Base-by-base conservation (phyloP, 164 flowering plant genomes). In the Dillenia turbinata region DNA sequence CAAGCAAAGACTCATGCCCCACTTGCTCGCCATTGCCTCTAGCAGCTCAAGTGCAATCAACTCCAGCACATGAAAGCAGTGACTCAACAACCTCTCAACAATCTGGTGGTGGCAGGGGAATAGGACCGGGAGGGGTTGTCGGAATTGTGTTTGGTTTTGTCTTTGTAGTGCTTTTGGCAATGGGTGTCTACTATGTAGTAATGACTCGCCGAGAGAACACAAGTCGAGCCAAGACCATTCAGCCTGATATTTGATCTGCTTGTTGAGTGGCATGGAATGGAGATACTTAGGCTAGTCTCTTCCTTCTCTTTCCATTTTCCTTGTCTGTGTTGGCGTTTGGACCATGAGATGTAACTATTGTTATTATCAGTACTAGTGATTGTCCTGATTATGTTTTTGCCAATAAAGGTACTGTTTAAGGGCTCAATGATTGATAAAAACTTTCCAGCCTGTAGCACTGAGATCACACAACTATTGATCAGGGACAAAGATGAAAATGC, bases 181-280 rank as follows among this genome's bases (percentile, higher is more conserved):
- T 88, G 77, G 89, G 92, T 15, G 85, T 54, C 48, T 86, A 78
- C 66, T 75, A 81, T 62, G 83, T 79, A 2, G 56, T 62, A 43
- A 57, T 58, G 64, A 72, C 70, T 3, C 82, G 90, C 2, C 67
- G 73, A 55, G 56, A 70, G 55, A 81, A 82, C 53, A 5, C 54
- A 44, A 65, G 14, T 44, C 74, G 69, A 55, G 69, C 79, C 44
- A 77, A 61, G 10, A 56, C 79, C 26, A 78, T 76, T 67, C 76
- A 57, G 53, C 77, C 84, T 8, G 75, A 79, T 60, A 83, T 59
- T 51, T 83, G 64, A 78, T 56, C 8, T 51, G 44, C 44, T 59
- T n/a, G 12, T 8, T 50, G 48, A 40, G 46, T 44, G 47, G 47
- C 47, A 43, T 6, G 46, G 40, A 33, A 33, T 33, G 6, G 40